A percentile compares a stretch with the other conserved stretches of the same genome.
These are phyloP conservation scores for Wickerhamomyces rabaulensis DNA, from an alignment of 805 yeast genomes.

Conservation along the genomic window DNA sequence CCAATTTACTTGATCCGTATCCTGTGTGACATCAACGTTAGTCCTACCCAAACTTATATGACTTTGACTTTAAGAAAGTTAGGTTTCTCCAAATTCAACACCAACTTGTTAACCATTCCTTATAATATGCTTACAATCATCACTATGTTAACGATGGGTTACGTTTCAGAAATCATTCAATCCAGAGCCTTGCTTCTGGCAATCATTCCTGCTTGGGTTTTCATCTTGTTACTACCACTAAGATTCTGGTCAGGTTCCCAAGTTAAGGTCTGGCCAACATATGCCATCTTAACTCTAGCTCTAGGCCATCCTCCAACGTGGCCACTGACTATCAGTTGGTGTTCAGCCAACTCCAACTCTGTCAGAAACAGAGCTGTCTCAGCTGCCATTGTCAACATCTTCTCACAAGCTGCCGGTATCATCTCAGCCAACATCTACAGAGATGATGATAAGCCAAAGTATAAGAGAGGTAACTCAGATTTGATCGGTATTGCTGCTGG, in stretches of 20 bases:
- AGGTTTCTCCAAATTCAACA: slow-evolving; percentile 48
- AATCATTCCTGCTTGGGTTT: slow-evolving; percentile 30
- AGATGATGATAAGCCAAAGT: slow-evolving; percentile 50
- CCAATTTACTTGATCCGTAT: slow-evolving; percentile 49
- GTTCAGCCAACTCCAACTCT: slow-evolving; percentile 56
- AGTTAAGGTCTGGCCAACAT: slow-evolving; percentile 37
- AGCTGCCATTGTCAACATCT: slow-evolving; percentile 61
- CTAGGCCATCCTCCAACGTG: slow-evolving; percentile 44
- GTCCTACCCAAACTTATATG: slow-evolving; percentile 38
- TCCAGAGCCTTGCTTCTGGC: slow-evolving; percentile 29
- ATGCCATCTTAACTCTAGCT: slow-evolving; percentile 30
- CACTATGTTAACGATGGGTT: slow-evolving; percentile 30
- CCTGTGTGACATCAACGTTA: slow-evolving; percentile 32
- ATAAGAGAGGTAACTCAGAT: slow-evolving; percentile 46
- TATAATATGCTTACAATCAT: slow-evolving; percentile 34
- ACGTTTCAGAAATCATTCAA: slow-evolving; percentile 30
- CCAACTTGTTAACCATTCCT: slow-evolving; percentile 51
- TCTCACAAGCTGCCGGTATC: slow-evolving; percentile 53
- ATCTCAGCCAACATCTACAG: slow-evolving; percentile 54
- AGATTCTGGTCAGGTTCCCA: slow-evolving; percentile 39
- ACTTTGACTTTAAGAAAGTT: slow-evolving; percentile 42
- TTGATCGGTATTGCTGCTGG: not conserved
- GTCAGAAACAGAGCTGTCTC: slow-evolving; percentile 58
- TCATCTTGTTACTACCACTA: slow-evolving; percentile 28
- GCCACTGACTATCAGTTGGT: slow-evolving; percentile 48